Conservation (phyloP, 768 basidiomycete species). For the Auricularia heimuer region DNA sequence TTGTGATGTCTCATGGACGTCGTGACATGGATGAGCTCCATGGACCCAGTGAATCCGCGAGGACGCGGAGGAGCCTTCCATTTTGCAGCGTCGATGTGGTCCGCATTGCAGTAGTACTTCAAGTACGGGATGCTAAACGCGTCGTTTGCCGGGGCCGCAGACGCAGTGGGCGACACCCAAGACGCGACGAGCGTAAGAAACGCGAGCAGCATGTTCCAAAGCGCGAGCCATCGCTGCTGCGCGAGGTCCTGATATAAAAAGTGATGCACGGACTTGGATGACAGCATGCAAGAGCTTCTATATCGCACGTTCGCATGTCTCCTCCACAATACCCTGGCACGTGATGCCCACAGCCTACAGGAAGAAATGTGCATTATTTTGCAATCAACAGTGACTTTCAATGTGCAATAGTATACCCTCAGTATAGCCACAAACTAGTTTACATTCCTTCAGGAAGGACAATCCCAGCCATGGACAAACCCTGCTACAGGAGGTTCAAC, state of each 20-base stretch:
- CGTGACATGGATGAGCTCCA: constrained; percentile 32
- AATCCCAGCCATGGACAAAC: no score
- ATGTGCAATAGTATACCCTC: no score
- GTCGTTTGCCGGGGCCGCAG: background rate
- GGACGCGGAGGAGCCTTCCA: constrained; percentile 23
- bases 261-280: background rate
- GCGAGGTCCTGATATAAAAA: background rate
- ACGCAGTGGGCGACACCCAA: background rate
- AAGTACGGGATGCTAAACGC: background rate
- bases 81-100: constrained; percentile 32
- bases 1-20: constrained; percentile 40
- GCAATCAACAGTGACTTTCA: no score
- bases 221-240: background rate
- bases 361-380: no score
- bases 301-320: no score
- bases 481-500: background rate
- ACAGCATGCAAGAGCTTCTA: no score
- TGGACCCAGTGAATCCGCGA: constrained; percentile 12
- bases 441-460: no score
- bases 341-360: no score
- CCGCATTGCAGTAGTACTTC: constrained; percentile 46
- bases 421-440: no score
- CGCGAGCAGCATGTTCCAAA: background rate
- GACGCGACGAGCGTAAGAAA: background rate
- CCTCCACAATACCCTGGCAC: no score